Conservation (phyloP, 305 asterid species). For the Striga hermonthica region DNA sequence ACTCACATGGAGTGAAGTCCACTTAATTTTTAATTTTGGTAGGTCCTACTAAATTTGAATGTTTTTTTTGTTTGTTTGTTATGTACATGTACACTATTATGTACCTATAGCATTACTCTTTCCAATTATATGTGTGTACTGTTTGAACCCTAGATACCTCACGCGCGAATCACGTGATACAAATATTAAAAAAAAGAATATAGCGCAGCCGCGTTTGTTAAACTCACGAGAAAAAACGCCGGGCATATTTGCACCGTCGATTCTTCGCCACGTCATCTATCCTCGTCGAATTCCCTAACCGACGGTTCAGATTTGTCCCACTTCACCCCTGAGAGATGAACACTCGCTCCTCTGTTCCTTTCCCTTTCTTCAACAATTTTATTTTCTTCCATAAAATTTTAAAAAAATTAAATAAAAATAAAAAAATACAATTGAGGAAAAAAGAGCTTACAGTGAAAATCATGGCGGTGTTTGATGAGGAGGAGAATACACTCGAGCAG, state of each 20-base stretch:
- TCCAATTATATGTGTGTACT: too few species aligned
- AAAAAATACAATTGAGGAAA: neutral
- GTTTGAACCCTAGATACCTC: constrained; percentile 60
- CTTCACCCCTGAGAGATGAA: constrained; percentile 35
- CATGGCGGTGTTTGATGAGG: constrained; percentile 56
- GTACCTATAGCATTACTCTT: too few species aligned
- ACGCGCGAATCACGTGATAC: constrained; percentile 56
- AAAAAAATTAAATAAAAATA: constrained; percentile 3
- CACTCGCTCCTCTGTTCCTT: constrained; percentile 37
- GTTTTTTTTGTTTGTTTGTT: too few species aligned
- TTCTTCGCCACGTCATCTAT: constrained; percentile 50
- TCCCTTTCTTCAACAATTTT: constrained; percentile 34
- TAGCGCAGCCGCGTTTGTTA: constrained; percentile 46
- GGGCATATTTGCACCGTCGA: constrained; percentile 34
- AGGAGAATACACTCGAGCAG: constrained; percentile 44
- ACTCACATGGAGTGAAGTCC: too few species aligned
- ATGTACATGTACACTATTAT: too few species aligned
- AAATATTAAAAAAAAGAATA: constrained; percentile 6
- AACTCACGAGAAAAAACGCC: constrained; percentile 30
- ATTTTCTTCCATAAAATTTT: constrained; percentile 18
- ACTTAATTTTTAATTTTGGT: too few species aligned
- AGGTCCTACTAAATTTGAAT: too few species aligned
- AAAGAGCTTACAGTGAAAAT: constrained; percentile 26
- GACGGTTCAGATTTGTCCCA: constrained; percentile 51
- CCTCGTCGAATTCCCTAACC: constrained; percentile 32